Conservation (phyloP, 192 early-diverging fungal genomes). For the Diversispora eburnea region DNA sequence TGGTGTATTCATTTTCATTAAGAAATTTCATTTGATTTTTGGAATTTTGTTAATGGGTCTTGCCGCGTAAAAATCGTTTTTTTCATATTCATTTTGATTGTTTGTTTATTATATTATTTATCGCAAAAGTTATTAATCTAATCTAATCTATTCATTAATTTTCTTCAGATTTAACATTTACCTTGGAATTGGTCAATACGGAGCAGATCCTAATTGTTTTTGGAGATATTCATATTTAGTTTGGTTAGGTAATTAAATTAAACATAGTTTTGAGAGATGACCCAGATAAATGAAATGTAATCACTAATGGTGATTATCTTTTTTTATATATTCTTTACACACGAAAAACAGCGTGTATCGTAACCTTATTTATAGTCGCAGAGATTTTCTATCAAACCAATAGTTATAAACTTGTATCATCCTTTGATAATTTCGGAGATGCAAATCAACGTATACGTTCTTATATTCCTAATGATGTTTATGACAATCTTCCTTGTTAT, state of each 20-base stretch:
- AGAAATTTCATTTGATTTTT: neutral
- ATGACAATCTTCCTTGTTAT: neutral
- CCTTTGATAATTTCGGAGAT: neutral
- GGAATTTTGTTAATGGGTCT: conserved; percentile 1
- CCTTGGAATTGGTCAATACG: conserved; percentile 1
- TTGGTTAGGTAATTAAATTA: neutral
- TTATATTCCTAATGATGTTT: neutral
- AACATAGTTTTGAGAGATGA: neutral
- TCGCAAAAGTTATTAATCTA: neutral
- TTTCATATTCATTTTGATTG: no score
- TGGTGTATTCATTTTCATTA: conserved; percentile 17
- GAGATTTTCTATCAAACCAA: neutral
- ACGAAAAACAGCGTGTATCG: no score
- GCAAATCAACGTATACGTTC: neutral
- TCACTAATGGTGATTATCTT: no score
- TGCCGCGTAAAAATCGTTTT: neutral
- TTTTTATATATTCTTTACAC: no score
- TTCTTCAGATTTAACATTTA: conserved; percentile 1
- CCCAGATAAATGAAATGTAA: no score
- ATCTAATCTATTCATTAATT: neutral
- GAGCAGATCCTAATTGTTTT: no score
- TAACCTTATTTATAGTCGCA: no score
- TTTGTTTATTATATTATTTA: neutral
- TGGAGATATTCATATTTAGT: neutral
- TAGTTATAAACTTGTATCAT: neutral